Percentiles rank a stretch among this genome's conserved stretches.
phyloP scores from a whole-genome alignment of 768 basidiomycete genomes.

The Dioszegia crocea region DNA sequence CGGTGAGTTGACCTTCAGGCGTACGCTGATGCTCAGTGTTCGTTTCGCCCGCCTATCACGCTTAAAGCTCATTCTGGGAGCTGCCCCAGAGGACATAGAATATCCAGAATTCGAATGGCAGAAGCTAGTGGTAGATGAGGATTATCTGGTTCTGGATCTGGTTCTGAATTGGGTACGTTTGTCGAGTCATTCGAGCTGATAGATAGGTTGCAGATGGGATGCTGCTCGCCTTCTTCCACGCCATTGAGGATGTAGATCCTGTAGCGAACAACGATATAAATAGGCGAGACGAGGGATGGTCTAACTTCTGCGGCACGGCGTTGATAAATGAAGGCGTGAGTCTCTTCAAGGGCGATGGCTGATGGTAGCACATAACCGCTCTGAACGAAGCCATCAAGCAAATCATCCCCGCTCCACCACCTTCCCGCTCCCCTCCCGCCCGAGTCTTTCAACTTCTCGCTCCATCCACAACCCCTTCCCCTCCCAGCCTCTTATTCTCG shows the following conservation, averaged over 20 bases:
- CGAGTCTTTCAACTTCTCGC: slow-evolving; percentile 48
- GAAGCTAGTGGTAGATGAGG: slow-evolving; percentile 43
- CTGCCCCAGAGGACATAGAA: slow-evolving; percentile 41
- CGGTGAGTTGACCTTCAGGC: slow-evolving; percentile 27
- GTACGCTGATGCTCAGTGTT: slow-evolving; percentile 25
- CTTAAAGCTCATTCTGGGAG: slow-evolving; percentile 45
- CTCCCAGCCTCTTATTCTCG: slow-evolving; percentile 39
- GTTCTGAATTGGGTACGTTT: slow-evolving; percentile 48
- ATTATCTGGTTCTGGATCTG: slow-evolving; percentile 47
- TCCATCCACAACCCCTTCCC: slow-evolving; percentile 21
- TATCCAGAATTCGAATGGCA: slow-evolving; percentile 31
- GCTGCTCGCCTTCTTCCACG: slow-evolving; percentile 50
- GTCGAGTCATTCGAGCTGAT: neutral
- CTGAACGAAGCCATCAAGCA: slow-evolving; percentile 34
- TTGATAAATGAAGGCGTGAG: slow-evolving; percentile 44
- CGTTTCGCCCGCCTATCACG: slow-evolving; percentile 47
- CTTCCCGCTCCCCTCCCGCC: slow-evolving; percentile 32
- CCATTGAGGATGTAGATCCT: slow-evolving; percentile 45
- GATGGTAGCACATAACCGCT: slow-evolving; percentile 42
- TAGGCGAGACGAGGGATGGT: slow-evolving; percentile 41
- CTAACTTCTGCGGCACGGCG: slow-evolving; percentile 48
- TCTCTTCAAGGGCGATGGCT: neutral
- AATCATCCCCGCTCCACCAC: slow-evolving; percentile 16
- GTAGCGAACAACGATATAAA: slow-evolving; percentile 42
- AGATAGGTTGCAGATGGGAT: slow-evolving; percentile 46